Percentiles rank a stretch among this genome's conserved stretches.
These are phyloP conservation scores for Colletotrichum somersetense DNA, from an alignment of 2,329 filamentous ascomycete genomes.

Conservation along the genomic window DNA sequence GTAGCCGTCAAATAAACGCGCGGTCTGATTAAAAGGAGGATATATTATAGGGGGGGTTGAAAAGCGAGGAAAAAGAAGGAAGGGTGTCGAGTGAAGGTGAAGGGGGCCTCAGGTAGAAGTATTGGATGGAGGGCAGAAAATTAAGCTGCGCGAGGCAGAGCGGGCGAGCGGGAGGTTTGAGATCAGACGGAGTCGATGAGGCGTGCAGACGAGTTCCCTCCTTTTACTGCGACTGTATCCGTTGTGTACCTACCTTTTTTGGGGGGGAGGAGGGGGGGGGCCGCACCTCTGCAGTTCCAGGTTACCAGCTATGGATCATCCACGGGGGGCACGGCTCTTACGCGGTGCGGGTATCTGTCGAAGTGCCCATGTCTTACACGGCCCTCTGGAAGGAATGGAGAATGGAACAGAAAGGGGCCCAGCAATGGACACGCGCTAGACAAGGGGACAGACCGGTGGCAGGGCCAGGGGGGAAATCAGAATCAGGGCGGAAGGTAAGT, in stretches of 20 bases:
- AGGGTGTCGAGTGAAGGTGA: background rate
- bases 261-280: too few species aligned
- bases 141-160: conserved; percentile 1
- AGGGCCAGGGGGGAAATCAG: conserved; percentile 5
- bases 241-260: background rate
- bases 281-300: conserved; percentile 3
- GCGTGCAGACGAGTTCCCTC: conserved; percentile 22
- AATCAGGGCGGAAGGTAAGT: background rate
- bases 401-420: conserved; percentile 28
- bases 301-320: conserved; percentile 3
- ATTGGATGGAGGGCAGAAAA: conserved; percentile 22
- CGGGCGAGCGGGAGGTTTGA: conserved; percentile 18
- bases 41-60: conserved; percentile 46
- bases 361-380: background rate
- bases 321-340: conserved; percentile 11
- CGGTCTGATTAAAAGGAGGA: conserved; percentile 51
- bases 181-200: conserved; percentile 39
- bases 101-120: conserved; percentile 40
- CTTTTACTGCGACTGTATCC: background rate
- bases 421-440: conserved; percentile 30
- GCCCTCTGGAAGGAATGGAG: conserved; percentile 36
- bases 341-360: conserved; percentile 12
- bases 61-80: conserved; percentile 23
- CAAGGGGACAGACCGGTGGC: conserved; percentile 13
- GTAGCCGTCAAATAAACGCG: conserved; percentile 93